phyloP scores from a whole-genome alignment of 805 yeast genomes.

The Yarrowia keelungensis region DNA sequence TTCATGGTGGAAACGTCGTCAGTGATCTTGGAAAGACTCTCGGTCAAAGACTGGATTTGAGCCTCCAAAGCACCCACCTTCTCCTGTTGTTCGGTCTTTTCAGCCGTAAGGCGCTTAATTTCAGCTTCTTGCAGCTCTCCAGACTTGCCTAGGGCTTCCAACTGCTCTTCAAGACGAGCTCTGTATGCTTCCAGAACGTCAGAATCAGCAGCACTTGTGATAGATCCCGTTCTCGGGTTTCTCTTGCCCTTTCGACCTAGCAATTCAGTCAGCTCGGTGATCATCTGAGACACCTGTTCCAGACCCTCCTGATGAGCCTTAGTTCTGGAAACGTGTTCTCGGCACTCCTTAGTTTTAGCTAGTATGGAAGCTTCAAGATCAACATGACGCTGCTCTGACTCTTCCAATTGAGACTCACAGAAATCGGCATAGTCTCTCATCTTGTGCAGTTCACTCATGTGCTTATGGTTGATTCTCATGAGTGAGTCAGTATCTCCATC shows the following conservation, averaged over 20 bases:
- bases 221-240: slow-evolving; percentile 6
- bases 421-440: slow-evolving; percentile 9
- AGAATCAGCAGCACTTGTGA: not conserved
- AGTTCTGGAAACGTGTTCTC: slow-evolving; percentile 3
- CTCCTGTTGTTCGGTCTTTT: slow-evolving; percentile 14
- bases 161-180: slow-evolving; percentile 5
- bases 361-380: slow-evolving; percentile 22
- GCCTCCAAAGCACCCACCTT: slow-evolving; percentile 20
- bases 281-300: slow-evolving; percentile 23
- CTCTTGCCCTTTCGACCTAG: slow-evolving; percentile 3
- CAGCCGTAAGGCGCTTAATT: slow-evolving; percentile 2
- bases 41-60: slow-evolving; percentile 1
- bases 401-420: slow-evolving; percentile 10
- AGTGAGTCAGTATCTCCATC: slow-evolving; percentile 17
- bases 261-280: slow-evolving; percentile 13
- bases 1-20: not conserved
- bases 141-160: slow-evolving; percentile 13
- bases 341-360: slow-evolving; percentile 26
- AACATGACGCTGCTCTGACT: slow-evolving; percentile 5
- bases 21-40: not conserved
- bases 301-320: slow-evolving; percentile 35
- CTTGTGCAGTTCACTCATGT: slow-evolving; percentile 1
- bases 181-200: slow-evolving; percentile 15
- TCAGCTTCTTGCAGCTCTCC: slow-evolving; percentile 19
- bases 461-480: slow-evolving; percentile 3